These are phyloP conservation scores for Cardamine resedifolia DNA, from an alignment of 345 rosid genomes.

Conservation along the genomic window DNA sequence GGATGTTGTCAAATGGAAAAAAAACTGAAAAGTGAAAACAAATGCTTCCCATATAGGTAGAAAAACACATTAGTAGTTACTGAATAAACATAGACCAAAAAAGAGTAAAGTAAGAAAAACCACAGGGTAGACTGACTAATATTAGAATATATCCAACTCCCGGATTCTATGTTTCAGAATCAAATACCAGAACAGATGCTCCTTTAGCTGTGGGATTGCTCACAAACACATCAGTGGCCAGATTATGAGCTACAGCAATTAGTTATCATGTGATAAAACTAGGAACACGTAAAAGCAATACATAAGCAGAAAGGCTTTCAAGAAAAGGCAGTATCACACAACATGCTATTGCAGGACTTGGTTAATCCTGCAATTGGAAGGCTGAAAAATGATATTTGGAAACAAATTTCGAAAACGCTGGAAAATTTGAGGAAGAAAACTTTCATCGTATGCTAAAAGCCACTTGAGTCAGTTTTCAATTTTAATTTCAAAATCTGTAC, in stretches of 20 bases:
- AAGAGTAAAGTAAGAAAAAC: not conserved
- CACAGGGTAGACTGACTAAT: not conserved
- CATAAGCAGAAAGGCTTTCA: not conserved
- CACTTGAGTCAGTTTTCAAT: not conserved
- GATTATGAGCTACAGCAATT: slow-evolving; percentile 5
- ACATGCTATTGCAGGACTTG: slow-evolving; percentile 13
- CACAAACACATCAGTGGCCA: slow-evolving; percentile 27
- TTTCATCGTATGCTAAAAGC: slow-evolving; percentile 17
- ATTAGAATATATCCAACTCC: slow-evolving; percentile 9
- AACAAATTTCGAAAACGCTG: not conserved
- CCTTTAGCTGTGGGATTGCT: slow-evolving; percentile 29
- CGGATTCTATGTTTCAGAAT: slow-evolving; percentile 10
- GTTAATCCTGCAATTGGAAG: slow-evolving; percentile 20
- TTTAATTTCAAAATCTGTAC: not conserved
- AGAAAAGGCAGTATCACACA: slow-evolving; percentile 8
- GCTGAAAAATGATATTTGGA: not conserved
- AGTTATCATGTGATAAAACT: slow-evolving; percentile 22
- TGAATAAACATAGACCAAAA: slow-evolving; percentile 1
- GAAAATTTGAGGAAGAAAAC: not conserved
- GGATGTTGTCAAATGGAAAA: slow-evolving; percentile 8
- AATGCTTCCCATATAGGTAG: slow-evolving; percentile 5
- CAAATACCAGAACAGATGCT: slow-evolving; percentile 28
- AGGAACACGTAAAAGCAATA: not conserved
- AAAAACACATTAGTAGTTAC: slow-evolving; percentile 14
- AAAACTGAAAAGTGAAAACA: slow-evolving; percentile 9